phyloP scores from a whole-genome alignment of 2,329 filamentous ascomycete species.

The Rhynchosporium graminicola region DNA sequence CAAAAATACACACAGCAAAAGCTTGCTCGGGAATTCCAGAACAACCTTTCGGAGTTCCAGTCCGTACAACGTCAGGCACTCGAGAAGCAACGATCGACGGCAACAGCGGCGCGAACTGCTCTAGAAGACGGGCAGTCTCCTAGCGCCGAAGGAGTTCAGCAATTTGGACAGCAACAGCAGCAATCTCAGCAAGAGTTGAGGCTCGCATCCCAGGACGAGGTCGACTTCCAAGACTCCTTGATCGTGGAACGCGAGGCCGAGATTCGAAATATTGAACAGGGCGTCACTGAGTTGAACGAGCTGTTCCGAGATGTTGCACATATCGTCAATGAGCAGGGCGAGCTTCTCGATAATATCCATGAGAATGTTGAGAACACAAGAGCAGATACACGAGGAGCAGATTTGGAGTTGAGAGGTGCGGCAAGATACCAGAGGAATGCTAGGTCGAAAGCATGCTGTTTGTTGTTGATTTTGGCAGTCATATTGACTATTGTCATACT shows the following conservation, averaged over 20 bases:
- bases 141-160: constrained; percentile 41
- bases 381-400: constrained; percentile 80
- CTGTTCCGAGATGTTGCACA: constrained; percentile 97
- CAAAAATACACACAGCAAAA: constrained; percentile 98
- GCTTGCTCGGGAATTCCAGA: constrained; percentile 88
- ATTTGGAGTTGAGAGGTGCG: constrained; percentile 81
- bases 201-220: constrained; percentile 87
- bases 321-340: constrained; percentile 93
- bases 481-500: constrained; percentile 88
- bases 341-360: constrained; percentile 81
- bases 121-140: constrained; percentile 61
- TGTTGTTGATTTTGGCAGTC: constrained; percentile 83
- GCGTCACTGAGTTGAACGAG: constrained; percentile 92
- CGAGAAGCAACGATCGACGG: constrained; percentile 88
- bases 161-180: constrained; percentile 47
- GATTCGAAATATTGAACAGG: constrained; percentile 96
- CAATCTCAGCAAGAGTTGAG: constrained; percentile 76
- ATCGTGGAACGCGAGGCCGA: constrained; percentile 97
- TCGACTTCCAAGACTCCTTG: constrained; percentile 94
- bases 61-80: constrained; percentile 84
- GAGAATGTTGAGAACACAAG: constrained; percentile 84
- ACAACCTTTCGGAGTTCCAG: constrained; percentile 88
- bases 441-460: constrained; percentile 88
- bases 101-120: constrained; percentile 78
- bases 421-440: constrained; percentile 94